Conservation (phyloP, 768 basidiomycete species). For the Rhodosporidiobolus sp. region DNA sequence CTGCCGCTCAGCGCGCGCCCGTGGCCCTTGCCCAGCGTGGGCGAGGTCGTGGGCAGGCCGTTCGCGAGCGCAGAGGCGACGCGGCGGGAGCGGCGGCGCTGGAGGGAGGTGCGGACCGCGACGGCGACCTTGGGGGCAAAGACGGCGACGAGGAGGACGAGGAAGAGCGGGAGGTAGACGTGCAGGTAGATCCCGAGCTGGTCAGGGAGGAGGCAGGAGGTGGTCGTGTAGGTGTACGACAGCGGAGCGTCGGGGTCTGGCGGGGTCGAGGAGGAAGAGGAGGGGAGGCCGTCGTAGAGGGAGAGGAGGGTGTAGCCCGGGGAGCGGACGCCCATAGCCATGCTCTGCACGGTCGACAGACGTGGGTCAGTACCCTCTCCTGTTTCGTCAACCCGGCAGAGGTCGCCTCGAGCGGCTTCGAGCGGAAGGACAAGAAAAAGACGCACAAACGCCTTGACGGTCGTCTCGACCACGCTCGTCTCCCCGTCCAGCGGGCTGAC, state of each 20-base stretch:
- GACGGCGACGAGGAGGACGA: constrained; percentile 38
- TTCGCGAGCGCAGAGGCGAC: constrained; percentile 23
- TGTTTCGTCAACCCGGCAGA: background rate
- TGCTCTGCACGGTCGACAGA: constrained; percentile 53
- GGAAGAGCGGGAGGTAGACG: constrained; percentile 57
- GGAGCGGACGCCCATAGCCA: constrained; percentile 76
- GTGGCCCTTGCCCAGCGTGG: background rate
- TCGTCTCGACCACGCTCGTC: constrained; percentile 59
- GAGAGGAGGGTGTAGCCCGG: constrained; percentile 91
- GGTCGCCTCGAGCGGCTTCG: background rate
- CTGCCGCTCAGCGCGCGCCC: background rate
- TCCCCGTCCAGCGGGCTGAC: constrained; percentile 49
- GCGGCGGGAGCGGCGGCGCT: background rate
- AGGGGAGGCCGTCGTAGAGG: constrained; percentile 51
- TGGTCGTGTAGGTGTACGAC: constrained; percentile 30
- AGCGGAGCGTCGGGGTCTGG: constrained; percentile 48
- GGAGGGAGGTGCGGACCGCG: background rate
- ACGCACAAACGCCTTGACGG: constrained; percentile 69
- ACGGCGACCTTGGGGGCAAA: constrained; percentile 37
- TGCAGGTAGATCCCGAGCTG: constrained; percentile 73
- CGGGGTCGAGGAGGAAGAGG: background rate
- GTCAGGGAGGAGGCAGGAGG: constrained; percentile 71
- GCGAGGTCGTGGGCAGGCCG: constrained; percentile 5
- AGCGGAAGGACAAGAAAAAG: background rate
- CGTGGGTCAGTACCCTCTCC: background rate